Evolutionary conservation across 2,329 filamentous ascomycete species (phyloP).

Genomic region (Curvularia sp.): DNA sequence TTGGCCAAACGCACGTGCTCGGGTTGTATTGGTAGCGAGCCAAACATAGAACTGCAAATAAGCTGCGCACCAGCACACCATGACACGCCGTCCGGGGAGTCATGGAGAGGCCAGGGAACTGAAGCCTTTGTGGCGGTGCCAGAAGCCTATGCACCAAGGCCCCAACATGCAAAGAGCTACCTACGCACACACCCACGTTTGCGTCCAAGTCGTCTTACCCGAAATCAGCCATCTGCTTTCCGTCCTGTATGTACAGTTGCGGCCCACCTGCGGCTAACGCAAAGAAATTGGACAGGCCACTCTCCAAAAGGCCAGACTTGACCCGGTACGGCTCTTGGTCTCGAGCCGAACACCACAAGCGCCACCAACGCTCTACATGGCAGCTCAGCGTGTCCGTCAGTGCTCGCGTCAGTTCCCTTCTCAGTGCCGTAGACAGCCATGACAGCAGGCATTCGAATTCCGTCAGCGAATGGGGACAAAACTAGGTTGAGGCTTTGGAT

Average conservation of each 20-base stretch:
- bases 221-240: constrained; percentile 26
- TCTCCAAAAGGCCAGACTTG: constrained; percentile 30
- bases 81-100: constrained; percentile 24
- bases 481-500: constrained; percentile 16
- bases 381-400: constrained; percentile 26
- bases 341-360: constrained; percentile 35
- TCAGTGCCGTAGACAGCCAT: constrained; percentile 21
- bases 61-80: constrained; percentile 24
- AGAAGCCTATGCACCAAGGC: constrained; percentile 30
- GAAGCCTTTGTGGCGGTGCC: constrained; percentile 35
- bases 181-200: constrained; percentile 32
- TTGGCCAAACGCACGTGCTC: constrained; percentile 29
- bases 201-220: constrained; percentile 29
- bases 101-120: constrained; percentile 14
- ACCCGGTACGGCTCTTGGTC: constrained; percentile 31
- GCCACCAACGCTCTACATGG: constrained; percentile 43
- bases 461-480: constrained; percentile 4
- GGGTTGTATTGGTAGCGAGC: constrained; percentile 22
- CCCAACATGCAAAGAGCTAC: constrained; percentile 28
- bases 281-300: constrained; percentile 35
- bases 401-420: constrained; percentile 23
- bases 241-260: constrained; percentile 27
- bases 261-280: constrained; percentile 25
- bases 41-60: constrained; percentile 23
- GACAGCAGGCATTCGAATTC: constrained; percentile 6